These are phyloP conservation scores for Trichoderma endophyticum DNA, from an alignment of 2,329 filamentous ascomycete genomes.

Conservation along the genomic window DNA sequence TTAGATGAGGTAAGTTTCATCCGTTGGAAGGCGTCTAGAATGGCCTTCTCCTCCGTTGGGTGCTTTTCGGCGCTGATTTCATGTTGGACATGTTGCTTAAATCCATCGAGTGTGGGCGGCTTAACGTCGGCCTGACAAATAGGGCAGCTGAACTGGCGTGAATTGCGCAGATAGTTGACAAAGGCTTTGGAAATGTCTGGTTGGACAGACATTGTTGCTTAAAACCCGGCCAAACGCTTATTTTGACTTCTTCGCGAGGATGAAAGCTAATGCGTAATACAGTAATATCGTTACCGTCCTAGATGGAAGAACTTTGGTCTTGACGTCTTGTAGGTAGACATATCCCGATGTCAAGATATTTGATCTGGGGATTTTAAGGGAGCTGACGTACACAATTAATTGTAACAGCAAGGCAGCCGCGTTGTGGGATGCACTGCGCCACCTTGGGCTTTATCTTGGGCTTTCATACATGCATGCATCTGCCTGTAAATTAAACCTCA, in stretches of 20 bases:
- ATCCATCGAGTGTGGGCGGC: constrained; percentile 23
- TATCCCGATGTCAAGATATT: not conserved
- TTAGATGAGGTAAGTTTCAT: not conserved
- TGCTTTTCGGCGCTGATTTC: constrained; percentile 20
- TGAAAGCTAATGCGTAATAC: not conserved
- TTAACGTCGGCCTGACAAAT: constrained; percentile 24
- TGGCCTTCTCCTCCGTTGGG: constrained; percentile 24
- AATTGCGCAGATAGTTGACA: constrained; percentile 24
- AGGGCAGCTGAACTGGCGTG: constrained; percentile 26
- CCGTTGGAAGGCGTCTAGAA: constrained; percentile 18
- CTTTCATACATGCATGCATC: not conserved
- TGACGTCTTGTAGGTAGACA: not conserved
- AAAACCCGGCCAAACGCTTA: not conserved
- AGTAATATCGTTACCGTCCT: not conserved
- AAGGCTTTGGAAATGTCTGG: constrained; percentile 19
- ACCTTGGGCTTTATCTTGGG: not conserved
- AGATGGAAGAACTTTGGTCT: not conserved
- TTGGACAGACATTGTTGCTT: not conserved
- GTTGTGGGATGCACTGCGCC: not conserved
- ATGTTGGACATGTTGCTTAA: constrained; percentile 26
- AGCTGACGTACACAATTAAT: not conserved
- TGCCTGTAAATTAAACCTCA: not conserved
- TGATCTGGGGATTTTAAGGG: not conserved
- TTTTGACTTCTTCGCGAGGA: not conserved
- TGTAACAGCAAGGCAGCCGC: not conserved